A percentile compares a stretch with the other conserved stretches of the same genome.
phyloP scores from a whole-genome alignment of 257 asterid genomes.

The Solanum lycopersicoides region DNA sequence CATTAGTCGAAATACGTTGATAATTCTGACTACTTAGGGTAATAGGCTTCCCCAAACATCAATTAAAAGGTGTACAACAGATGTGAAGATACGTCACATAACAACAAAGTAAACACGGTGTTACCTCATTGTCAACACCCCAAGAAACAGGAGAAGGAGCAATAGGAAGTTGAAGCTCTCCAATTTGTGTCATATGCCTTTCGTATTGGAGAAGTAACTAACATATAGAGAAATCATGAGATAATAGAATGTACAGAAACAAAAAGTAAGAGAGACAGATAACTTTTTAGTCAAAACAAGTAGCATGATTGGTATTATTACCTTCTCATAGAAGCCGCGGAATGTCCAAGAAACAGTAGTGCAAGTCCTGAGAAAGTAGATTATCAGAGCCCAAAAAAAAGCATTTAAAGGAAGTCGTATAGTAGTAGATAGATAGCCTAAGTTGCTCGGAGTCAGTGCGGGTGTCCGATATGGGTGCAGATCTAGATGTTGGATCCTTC shows the following conservation, averaged over 20 bases:
- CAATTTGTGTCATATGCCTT: conserved; percentile 49
- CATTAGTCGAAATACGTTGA: too few relatives aligned
- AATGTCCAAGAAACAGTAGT: conserved; percentile 90
- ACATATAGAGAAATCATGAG: too few relatives aligned
- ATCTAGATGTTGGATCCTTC: too few relatives aligned
- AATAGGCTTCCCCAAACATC: not conserved
- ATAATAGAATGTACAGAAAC: too few relatives aligned
- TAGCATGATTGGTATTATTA: not conserved
- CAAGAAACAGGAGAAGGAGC: conserved; percentile 27
- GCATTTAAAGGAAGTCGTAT: too few relatives aligned
- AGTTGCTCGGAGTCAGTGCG: too few relatives aligned
- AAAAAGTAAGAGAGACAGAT: too few relatives aligned
- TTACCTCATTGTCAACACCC: conserved; percentile 58
- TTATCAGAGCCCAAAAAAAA: too few relatives aligned
- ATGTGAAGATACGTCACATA: not conserved
- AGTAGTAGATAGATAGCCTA: not conserved
- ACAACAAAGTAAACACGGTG: not conserved
- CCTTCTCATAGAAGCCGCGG: conserved; percentile 89
- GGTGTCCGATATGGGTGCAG: too few relatives aligned
- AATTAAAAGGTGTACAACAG: not conserved
- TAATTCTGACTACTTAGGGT: not conserved
- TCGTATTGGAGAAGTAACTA: conserved; percentile 37
- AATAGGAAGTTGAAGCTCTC: conserved; percentile 67
- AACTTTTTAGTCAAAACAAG: not conserved
- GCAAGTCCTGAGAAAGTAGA: conserved; percentile 34